Evolutionary conservation across 2,329 filamentous ascomycete genomes (phyloP).

Genomic region (Didymosphaeria variabile): DNA sequence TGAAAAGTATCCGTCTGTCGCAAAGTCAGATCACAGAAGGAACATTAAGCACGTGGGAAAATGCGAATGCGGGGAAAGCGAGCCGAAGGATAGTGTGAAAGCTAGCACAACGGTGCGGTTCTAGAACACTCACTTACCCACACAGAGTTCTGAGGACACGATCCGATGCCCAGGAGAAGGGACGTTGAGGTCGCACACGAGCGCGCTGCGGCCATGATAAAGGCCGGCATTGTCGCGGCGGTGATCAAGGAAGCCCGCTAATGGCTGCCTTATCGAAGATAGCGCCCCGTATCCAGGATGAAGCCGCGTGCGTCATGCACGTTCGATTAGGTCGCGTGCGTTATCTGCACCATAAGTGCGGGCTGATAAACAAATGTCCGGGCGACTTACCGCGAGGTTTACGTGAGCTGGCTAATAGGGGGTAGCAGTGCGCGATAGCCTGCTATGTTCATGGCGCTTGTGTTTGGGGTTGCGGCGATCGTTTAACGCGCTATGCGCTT

Average conservation of each 20-base stretch:
- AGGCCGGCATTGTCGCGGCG: not conserved
- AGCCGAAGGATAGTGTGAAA: not conserved
- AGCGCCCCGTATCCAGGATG: not conserved
- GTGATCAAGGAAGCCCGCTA: conserved; percentile 8
- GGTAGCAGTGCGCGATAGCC: not conserved
- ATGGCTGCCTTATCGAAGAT: conserved; percentile 10
- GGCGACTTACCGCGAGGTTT: not conserved
- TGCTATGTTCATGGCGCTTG: not conserved
- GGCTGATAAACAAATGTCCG: conserved; percentile 5
- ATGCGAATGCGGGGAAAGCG: not conserved
- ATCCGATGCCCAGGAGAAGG: not conserved
- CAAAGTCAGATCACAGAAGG: not conserved
- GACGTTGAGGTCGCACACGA: not conserved
- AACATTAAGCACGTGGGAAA: not conserved
- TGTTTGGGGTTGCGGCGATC: not conserved
- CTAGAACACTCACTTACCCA: not conserved
- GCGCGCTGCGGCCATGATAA: conserved; percentile 4
- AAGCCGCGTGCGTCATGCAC: conserved; percentile 20
- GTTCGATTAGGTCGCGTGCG: conserved; percentile 11
- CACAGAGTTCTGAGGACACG: not conserved
- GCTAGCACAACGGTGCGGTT: not conserved
- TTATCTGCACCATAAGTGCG: not conserved
- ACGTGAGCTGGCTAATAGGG: not conserved
- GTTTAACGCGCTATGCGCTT: too few relatives aligned
- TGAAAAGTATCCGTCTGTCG: not conserved